Evolutionary conservation across 2,329 filamentous ascomycete species (phyloP).

Genomic region (Epichloe typhina): DNA sequence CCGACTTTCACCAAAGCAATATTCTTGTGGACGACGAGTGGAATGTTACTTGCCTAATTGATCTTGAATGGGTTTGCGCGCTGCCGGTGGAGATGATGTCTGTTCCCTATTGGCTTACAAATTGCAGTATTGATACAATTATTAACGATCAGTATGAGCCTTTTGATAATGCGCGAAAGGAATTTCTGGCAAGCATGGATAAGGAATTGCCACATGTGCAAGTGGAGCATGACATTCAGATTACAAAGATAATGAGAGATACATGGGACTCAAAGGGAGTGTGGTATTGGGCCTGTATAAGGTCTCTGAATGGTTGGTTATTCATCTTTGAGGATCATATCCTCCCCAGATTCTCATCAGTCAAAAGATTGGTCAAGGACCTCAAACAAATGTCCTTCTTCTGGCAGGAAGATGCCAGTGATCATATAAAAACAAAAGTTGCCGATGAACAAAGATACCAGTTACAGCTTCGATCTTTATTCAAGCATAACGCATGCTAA

Average conservation of each 20-base stretch:
- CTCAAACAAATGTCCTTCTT: conserved; percentile 8
- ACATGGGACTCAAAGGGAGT: conserved; percentile 11
- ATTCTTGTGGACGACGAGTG: conserved; percentile 22
- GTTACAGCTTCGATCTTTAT: conserved; percentile 4
- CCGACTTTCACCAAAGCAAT: conserved; percentile 21
- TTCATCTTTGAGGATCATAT: conserved; percentile 8
- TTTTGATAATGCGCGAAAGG: conserved; percentile 8
- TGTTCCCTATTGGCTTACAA: conserved; percentile 20
- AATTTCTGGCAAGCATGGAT: conserved; percentile 9
- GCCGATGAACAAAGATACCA: conserved; percentile 8
- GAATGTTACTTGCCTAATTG: conserved; percentile 20
- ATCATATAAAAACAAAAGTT: conserved; percentile 7
- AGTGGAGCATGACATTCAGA: conserved; percentile 7
- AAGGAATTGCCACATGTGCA: conserved; percentile 3
- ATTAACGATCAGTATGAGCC: conserved; percentile 6
- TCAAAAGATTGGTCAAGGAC: conserved; percentile 5
- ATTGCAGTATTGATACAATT: conserved; percentile 10
- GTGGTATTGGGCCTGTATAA: conserved; percentile 12
- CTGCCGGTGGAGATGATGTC: conserved; percentile 18
- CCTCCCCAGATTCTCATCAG: conserved; percentile 5
- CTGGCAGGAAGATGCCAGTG: conserved; percentile 6
- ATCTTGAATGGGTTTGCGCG: conserved; percentile 21
- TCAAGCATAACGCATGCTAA: no score
- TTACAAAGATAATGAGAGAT: conserved; percentile 8
- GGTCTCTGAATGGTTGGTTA: conserved; percentile 10